Evolutionary conservation across 2,329 filamentous ascomycete genomes (phyloP), one percentile per base, ranked within the genome.

Genomic region (Fusarium hainanense): DNA sequence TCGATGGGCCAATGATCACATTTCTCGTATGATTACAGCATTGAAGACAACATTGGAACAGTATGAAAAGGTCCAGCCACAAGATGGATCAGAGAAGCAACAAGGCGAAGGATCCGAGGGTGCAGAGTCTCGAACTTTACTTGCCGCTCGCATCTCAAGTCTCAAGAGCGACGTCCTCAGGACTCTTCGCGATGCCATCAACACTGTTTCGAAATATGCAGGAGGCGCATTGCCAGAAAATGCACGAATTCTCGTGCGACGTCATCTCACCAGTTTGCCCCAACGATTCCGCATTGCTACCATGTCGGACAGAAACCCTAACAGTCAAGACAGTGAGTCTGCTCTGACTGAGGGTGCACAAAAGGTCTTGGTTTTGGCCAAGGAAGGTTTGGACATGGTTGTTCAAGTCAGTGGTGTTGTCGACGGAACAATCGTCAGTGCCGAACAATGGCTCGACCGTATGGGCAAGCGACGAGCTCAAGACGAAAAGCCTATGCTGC

Each of bases 311-410:
- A 74, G 70, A 34, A 62, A 65, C 34, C 50, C 63, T 4, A 76
- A 79, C 27, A 66, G 65, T n/a, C 65, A 78, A 59, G 78, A 81
- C 46, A 78, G 75, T 48, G 81, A 82, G 49, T 77, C 77, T 11
- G 78, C 78, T 18, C 66, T 82, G 12, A 76, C 78, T 21, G 86
- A 90, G 27, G 85, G 85, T 54, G 94, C 93, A 0, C 91, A 94
- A 72, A 87, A 92, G 42, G 94, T 97, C 58, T 82, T 98, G 14
- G 89, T 96, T 2, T 88, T 98, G 54, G 95, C 95, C 9, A 92
- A 92, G 75, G 95, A 98, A 78, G 93, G 94, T 0, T 84, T 98
- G 16, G 94, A 98, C 73, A 97, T 98, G 91, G 94, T 98, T 86
- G 88, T 89, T 2, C 94, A 98, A 78, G 93, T 99, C 51, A 96